phyloP scores from a whole-genome alignment of 2,329 filamentous ascomycete genomes.

The Eutypella sp. region DNA sequence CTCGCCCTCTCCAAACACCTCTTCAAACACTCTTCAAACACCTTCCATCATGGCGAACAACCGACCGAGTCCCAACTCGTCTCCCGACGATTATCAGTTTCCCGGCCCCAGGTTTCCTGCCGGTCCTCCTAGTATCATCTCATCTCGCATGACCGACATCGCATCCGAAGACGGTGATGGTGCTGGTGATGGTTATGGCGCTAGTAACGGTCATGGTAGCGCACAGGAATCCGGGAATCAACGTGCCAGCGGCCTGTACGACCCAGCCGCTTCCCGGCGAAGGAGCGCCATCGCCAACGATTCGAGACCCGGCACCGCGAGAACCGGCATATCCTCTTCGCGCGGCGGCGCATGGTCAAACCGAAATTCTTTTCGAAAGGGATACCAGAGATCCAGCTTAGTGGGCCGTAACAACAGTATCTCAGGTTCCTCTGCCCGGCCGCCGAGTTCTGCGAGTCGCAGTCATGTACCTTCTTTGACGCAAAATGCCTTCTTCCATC shows the following conservation, averaged over 20 bases:
- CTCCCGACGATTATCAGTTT: slow-evolving; percentile 35
- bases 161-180: slow-evolving; percentile 50
- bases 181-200: background rate
- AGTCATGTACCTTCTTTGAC: slow-evolving; percentile 88
- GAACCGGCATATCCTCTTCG: slow-evolving; percentile 46
- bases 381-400: slow-evolving; percentile 38
- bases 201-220: background rate
- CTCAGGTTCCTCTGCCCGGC: slow-evolving; percentile 46
- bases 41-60: too few relatives aligned
- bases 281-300: slow-evolving; percentile 38
- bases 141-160: slow-evolving; percentile 66
- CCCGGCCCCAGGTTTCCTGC: slow-evolving; percentile 36
- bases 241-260: slow-evolving; percentile 24
- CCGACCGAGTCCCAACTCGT: slow-evolving; percentile 29
- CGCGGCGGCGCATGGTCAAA: slow-evolving; percentile 46
- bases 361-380: slow-evolving; percentile 51
- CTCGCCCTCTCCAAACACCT: background rate
- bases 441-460: slow-evolving; percentile 64
- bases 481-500: slow-evolving; percentile 87
- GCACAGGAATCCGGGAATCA: slow-evolving; percentile 9
- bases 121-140: slow-evolving; percentile 61
- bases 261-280: slow-evolving; percentile 29
- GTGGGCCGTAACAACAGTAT: slow-evolving; percentile 32
- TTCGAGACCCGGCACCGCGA: slow-evolving; percentile 51
- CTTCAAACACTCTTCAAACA: slow-evolving; percentile 25